Conservation (phyloP, 495 filamentous ascomycete genomes). For the Neurospora sp. region DNA sequence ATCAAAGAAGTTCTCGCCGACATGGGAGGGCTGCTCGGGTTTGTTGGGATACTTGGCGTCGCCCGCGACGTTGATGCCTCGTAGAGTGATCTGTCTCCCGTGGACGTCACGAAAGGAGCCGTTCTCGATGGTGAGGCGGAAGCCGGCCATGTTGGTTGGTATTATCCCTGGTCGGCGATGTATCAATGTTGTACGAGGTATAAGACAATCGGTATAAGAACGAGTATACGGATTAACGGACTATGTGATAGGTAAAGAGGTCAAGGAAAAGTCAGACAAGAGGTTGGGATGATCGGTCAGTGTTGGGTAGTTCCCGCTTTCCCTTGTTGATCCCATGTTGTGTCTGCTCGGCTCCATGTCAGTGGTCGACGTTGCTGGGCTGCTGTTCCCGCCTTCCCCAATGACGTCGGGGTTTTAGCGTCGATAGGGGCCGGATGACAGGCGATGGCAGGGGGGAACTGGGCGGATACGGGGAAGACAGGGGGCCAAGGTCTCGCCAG, state of each 20-base stretch:
- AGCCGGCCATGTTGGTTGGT: slow-evolving; percentile 28
- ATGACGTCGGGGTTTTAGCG: background rate
- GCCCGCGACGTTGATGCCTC: slow-evolving; percentile 56
- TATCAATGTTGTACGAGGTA: background rate
- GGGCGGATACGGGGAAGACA: background rate
- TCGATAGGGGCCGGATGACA: background rate
- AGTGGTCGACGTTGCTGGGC: background rate
- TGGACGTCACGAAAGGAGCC: slow-evolving; percentile 59
- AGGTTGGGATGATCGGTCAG: background rate
- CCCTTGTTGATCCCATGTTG: background rate
- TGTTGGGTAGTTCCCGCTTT: background rate
- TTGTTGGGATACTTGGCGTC: slow-evolving; percentile 60
- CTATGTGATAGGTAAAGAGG: background rate
- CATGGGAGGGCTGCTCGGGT: slow-evolving; percentile 73
- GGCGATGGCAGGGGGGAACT: background rate
- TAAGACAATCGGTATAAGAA: background rate
- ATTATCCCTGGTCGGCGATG: background rate
- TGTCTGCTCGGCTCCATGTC: background rate
- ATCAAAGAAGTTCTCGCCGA: slow-evolving; percentile 75
- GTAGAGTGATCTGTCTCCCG: slow-evolving; percentile 46
- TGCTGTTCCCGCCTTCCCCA: background rate
- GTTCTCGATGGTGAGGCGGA: slow-evolving; percentile 68
- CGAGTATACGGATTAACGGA: background rate
- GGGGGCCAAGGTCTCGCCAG: background rate
- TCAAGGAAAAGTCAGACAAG: background rate